Conservation (phyloP, 495 filamentous ascomycete species). For the Aspergillus baeticus region DNA sequence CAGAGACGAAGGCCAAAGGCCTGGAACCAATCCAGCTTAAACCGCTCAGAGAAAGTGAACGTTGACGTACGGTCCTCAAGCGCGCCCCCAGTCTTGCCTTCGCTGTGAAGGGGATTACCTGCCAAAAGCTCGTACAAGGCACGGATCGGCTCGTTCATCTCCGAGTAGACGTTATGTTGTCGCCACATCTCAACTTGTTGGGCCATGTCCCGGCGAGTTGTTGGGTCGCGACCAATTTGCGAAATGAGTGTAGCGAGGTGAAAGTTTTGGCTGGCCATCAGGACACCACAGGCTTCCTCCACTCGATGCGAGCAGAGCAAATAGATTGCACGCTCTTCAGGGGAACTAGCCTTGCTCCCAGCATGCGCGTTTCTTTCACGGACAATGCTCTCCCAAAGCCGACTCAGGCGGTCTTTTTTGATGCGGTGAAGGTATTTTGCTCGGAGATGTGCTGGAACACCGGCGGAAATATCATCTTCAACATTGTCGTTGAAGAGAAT, state of each 20-base stretch:
- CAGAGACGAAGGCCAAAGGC: slow-evolving; percentile 87
- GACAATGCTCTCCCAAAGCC: slow-evolving; percentile 48
- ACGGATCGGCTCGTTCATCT: slow-evolving; percentile 81
- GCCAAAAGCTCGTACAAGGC: slow-evolving; percentile 86
- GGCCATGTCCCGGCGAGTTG: slow-evolving; percentile 64
- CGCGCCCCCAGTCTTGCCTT: slow-evolving; percentile 62
- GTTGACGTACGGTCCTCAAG: slow-evolving; percentile 73
- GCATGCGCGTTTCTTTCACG: slow-evolving; percentile 45
- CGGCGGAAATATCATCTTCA: slow-evolving; percentile 44
- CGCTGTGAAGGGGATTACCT: slow-evolving; percentile 77
- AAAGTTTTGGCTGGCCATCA: slow-evolving; percentile 70
- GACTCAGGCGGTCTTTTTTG: slow-evolving; percentile 51
- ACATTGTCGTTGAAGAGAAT: slow-evolving; percentile 77
- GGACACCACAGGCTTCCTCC: slow-evolving; percentile 73
- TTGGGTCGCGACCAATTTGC: slow-evolving; percentile 68
- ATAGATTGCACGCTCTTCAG: slow-evolving; percentile 82
- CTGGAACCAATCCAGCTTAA: slow-evolving; percentile 87
- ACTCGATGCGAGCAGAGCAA: slow-evolving; percentile 75
- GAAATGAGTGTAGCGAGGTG: slow-evolving; percentile 81
- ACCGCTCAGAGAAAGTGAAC: slow-evolving; percentile 77
- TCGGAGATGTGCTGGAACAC: slow-evolving; percentile 40
- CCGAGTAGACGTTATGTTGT: slow-evolving; percentile 73
- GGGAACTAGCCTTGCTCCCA: slow-evolving; percentile 49
- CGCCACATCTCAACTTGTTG: slow-evolving; percentile 83
- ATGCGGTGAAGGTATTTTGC: slow-evolving; percentile 46